Conservation (phyloP, 176 grass and related monocot genomes). For the Aegilops sharonensis region DNA sequence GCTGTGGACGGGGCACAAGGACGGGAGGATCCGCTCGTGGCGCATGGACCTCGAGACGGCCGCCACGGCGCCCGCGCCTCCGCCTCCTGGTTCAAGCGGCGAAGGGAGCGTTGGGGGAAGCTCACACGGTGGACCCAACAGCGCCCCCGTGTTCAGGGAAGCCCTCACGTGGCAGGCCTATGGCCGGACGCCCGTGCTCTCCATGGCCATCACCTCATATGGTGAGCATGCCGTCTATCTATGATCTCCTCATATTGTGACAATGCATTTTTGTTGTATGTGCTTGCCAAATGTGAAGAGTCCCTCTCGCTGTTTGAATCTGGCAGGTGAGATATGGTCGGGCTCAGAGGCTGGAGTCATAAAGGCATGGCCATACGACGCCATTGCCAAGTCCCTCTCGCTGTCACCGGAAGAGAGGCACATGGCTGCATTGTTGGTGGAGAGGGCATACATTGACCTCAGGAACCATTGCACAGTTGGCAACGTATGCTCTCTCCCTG, state of each 20-base stretch:
- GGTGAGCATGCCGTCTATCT: conserved; percentile 45
- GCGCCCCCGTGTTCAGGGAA: conserved; percentile 53
- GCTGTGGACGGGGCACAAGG: conserved; percentile 92
- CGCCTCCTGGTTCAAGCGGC: conserved; percentile 16
- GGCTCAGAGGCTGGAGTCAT: conserved; percentile 84
- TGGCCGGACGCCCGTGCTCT: conserved; percentile 66
- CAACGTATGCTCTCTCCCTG: conserved; percentile 76
- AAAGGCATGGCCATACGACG: conserved; percentile 90
- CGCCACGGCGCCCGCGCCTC: conserved; percentile 16
- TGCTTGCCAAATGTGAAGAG: background rate
- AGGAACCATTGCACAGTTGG: conserved; percentile 80
- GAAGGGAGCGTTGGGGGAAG: conserved; percentile 29
- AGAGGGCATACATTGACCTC: conserved; percentile 87
- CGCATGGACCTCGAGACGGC: conserved; percentile 49
- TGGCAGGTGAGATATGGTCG: conserved; percentile 91
- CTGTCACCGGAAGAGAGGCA: conserved; percentile 76
- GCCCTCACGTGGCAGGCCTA: conserved; percentile 91
- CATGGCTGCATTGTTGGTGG: conserved; percentile 78
- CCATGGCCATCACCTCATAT: conserved; percentile 77
- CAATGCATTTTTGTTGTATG: conserved; percentile 1
- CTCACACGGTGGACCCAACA: conserved; percentile 25
- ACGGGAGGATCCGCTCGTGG: conserved; percentile 88
- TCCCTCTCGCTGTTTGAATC: conserved; percentile 1
- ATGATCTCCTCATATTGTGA: background rate
- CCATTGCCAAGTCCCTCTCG: conserved; percentile 86